These are phyloP conservation scores for Leucocoprinus sp. DNA, from an alignment of 768 basidiomycete species.

Conservation along the genomic window DNA sequence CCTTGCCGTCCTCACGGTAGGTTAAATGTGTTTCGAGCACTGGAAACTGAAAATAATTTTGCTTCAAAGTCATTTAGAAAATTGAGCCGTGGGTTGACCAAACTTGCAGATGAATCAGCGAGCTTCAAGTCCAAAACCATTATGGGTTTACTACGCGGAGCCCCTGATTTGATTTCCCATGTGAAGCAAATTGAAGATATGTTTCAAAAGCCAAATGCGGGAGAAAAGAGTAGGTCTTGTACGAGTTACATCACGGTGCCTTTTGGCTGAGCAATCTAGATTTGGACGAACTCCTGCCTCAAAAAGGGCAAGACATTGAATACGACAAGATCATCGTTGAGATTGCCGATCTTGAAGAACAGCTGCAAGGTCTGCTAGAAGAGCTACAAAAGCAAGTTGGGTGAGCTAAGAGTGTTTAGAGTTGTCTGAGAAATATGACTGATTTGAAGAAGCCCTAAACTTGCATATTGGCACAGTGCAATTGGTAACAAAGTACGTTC, in stretches of 20 bases:
- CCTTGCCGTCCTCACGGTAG: constrained; percentile 68
- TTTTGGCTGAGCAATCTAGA: constrained; percentile 28
- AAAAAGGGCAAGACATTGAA: constrained; percentile 75
- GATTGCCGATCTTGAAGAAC: constrained; percentile 61
- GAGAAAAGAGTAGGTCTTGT: constrained; percentile 44
- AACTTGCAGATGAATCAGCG: constrained; percentile 57
- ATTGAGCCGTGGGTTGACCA: constrained; percentile 57
- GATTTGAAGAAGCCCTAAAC: constrained; percentile 21
- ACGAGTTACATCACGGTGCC: background rate
- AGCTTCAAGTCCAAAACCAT: constrained; percentile 74
- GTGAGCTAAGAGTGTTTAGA: constrained; percentile 28
- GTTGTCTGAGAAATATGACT: background rate
- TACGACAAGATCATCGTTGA: constrained; percentile 75
- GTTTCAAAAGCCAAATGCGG: constrained; percentile 41
- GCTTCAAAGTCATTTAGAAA: constrained; percentile 59
- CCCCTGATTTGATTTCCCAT: constrained; percentile 70
- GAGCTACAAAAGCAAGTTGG: constrained; percentile 60
- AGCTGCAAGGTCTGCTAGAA: constrained; percentile 60
- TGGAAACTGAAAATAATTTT: background rate
- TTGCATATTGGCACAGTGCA: constrained; percentile 50
- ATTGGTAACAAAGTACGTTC: constrained; percentile 66
- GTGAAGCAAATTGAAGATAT: constrained; percentile 66
- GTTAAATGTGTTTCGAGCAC: constrained; percentile 10
- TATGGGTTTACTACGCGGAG: constrained; percentile 62
- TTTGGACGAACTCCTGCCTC: constrained; percentile 66